Conservation (phyloP, 192 early-diverging fungal genomes). For the Oehlia diaphana region DNA sequence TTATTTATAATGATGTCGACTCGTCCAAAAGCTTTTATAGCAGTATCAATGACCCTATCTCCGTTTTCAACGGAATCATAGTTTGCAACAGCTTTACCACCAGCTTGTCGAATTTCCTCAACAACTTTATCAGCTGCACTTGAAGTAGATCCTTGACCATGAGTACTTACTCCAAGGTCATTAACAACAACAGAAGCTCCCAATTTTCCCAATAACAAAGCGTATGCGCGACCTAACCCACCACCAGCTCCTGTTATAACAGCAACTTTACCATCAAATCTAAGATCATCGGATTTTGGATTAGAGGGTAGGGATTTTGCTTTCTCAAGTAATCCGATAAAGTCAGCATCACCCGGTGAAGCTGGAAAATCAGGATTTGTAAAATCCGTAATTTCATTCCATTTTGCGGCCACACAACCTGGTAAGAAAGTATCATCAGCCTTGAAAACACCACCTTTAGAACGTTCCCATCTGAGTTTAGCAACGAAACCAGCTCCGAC, state of each 20-base stretch:
- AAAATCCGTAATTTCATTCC: conserved; percentile 76
- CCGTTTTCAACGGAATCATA: conserved; percentile 98
- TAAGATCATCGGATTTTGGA: conserved; percentile 57
- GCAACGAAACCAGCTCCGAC: conserved; percentile 94
- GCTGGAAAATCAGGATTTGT: conserved; percentile 63
- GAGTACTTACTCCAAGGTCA: conserved; percentile 79
- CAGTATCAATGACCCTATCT: conserved; percentile 89
- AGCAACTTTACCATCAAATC: conserved; percentile 80
- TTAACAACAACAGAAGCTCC: conserved; percentile 96
- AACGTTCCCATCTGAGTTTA: conserved; percentile 91
- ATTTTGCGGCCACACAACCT: conserved; percentile 74
- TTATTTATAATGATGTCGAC: conserved; percentile 93
- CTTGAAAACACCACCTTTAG: conserved; percentile 88
- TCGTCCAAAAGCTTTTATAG: conserved; percentile 79
- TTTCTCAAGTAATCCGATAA: conserved; percentile 73
- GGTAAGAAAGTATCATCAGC: conserved; percentile 85
- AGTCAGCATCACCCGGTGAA: conserved; percentile 80
- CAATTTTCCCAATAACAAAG: conserved; percentile 83
- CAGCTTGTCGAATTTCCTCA: conserved; percentile 77
- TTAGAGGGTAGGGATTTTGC: conserved; percentile 70
- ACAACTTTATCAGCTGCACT: conserved; percentile 94
- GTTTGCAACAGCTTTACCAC: conserved; percentile 89
- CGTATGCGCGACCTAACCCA: conserved; percentile 87
- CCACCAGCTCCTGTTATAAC: conserved; percentile 96
- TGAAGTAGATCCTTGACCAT: conserved; percentile 70